These are phyloP conservation scores for Plasmodium vivax DNA, from an alignment of 169 alveolate species.

Conservation along the genomic window DNA sequence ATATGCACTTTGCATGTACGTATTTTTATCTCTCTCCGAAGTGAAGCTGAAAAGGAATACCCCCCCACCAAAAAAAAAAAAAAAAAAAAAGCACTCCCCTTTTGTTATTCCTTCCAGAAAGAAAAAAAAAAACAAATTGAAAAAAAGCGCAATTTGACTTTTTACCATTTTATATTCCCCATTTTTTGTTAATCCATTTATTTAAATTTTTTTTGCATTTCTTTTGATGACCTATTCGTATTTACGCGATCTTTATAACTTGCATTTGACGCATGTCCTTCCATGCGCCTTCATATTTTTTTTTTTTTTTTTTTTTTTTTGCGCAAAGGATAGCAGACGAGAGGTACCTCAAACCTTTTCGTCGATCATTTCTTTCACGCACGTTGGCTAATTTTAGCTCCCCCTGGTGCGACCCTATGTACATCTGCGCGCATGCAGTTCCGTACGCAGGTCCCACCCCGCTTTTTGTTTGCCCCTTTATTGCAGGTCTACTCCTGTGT, in stretches of 20 bases:
- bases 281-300: not conserved
- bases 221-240: not conserved
- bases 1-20: not conserved
- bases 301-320: no score
- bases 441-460: not conserved
- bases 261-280: not conserved
- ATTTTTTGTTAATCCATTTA: not conserved
- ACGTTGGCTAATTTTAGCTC: not conserved
- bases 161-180: not conserved
- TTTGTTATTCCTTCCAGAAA: not conserved
- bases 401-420: not conserved
- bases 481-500: not conserved
- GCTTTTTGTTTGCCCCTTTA: not conserved
- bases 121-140: not conserved
- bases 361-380: not conserved
- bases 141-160: not conserved
- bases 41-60: not conserved
- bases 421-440: not conserved
- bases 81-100: not conserved
- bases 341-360: not conserved
- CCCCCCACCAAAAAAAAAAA: not conserved
- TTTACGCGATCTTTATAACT: not conserved
- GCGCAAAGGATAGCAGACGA: not conserved
- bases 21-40: not conserved
- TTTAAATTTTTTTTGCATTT: no score